Conservation (phyloP, 1,284 basidiomycete species). For the Leccinum fallax region DNA sequence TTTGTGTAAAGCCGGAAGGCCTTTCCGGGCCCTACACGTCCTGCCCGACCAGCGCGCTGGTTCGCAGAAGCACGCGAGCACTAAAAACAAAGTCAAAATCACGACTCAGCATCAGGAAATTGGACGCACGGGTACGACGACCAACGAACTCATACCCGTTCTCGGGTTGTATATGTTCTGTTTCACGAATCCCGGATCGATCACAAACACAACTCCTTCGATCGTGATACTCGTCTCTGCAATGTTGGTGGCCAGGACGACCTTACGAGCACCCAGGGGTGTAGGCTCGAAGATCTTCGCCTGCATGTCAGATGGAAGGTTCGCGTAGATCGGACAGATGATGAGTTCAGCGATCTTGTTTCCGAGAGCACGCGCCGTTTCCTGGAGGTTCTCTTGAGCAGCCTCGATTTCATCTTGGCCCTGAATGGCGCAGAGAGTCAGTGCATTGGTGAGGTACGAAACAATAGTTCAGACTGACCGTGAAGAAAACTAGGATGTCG, state of each 20-base stretch:
- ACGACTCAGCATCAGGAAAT: not conserved
- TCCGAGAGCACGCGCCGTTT: conserved; percentile 92
- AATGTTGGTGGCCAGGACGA: conserved; percentile 98
- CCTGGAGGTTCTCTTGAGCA: conserved; percentile 92
- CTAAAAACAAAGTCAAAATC: conserved; percentile 40
- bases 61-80: conserved; percentile 97
- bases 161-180: conserved; percentile 97
- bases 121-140: conserved; percentile 84
- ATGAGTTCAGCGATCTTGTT: conserved; percentile 96
- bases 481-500: conserved; percentile 98
- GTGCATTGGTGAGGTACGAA: not conserved
- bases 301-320: conserved; percentile 98
- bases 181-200: conserved; percentile 97
- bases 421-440: conserved; percentile 38
- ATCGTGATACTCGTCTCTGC: conserved; percentile 99
- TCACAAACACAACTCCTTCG: conserved; percentile 97
- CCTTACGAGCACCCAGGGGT: conserved; percentile 93
- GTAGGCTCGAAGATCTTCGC: conserved; percentile 99
- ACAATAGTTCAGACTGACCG: conserved; percentile 51
- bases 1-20: conserved; percentile 97
- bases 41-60: conserved; percentile 95
- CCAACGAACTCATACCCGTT: conserved; percentile 94
- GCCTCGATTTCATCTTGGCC: conserved; percentile 99
- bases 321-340: conserved; percentile 97
- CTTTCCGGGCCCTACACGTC: conserved; percentile 98